phyloP scores from a whole-genome alignment of 2,329 filamentous ascomycete genomes.

The Sporothrix pseudoabietina region DNA sequence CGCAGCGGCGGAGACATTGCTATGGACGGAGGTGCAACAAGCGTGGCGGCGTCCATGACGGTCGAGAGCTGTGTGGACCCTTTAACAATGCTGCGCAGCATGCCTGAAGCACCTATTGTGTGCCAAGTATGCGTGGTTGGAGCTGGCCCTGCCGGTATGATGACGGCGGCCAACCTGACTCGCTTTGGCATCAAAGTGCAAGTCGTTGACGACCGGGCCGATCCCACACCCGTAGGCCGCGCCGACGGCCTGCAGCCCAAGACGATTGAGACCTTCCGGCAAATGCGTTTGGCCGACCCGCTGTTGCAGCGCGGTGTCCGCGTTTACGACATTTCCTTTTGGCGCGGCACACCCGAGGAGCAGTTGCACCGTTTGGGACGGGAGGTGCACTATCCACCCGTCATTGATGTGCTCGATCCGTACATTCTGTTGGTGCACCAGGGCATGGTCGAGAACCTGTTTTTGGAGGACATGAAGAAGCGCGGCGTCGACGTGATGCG shows the following conservation, averaged over 20 bases:
- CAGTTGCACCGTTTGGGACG: constrained; percentile 46
- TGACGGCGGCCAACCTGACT: constrained; percentile 50
- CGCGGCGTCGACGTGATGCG: constrained; percentile 65
- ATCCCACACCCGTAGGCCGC: constrained; percentile 48
- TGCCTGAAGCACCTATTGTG: constrained; percentile 34
- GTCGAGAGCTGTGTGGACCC: constrained; percentile 47
- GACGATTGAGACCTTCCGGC: constrained; percentile 74
- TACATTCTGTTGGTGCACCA: constrained; percentile 67
- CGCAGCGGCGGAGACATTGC: constrained; percentile 36
- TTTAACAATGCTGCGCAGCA: constrained; percentile 52
- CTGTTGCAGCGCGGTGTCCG: constrained; percentile 67
- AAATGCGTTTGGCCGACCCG: constrained; percentile 71
- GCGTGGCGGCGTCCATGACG: constrained; percentile 40
- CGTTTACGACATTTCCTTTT: constrained; percentile 75
- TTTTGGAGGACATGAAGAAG: constrained; percentile 68
- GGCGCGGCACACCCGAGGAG: constrained; percentile 62
- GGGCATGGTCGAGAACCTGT: constrained; percentile 72
- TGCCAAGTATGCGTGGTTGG: constrained; percentile 53
- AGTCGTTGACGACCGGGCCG: constrained; percentile 32
- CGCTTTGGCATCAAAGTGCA: constrained; percentile 55
- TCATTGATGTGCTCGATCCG: constrained; percentile 55
- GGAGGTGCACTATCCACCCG: constrained; percentile 65
- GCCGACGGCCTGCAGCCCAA: constrained; percentile 77
- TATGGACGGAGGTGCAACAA: constrained; percentile 40
- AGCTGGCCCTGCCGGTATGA: constrained; percentile 59